Conservation (phyloP, 257 asterid species). For the Primulina huaijiensis region DNA sequence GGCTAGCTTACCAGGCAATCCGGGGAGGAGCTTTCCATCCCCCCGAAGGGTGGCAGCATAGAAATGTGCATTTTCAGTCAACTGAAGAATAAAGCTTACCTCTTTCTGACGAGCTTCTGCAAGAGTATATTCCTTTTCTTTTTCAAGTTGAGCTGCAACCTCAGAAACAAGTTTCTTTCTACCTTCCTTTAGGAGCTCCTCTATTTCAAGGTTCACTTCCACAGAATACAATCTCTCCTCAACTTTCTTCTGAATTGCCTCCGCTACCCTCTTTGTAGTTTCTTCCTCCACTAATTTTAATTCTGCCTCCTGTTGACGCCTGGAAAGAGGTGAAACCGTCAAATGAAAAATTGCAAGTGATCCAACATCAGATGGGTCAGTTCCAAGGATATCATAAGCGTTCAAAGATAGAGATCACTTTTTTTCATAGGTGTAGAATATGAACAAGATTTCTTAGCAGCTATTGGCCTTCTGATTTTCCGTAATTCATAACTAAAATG, state of each 20-base stretch:
- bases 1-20: neutral
- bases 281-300: constrained; percentile 86
- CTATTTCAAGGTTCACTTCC: constrained; percentile 61
- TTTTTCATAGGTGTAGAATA: constrained; percentile 21
- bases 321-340: constrained; percentile 37
- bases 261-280: constrained; percentile 79
- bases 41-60: neutral
- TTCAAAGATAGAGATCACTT: constrained; percentile 24
- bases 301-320: constrained; percentile 97
- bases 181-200: constrained; percentile 74
- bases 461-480: constrained; percentile 31
- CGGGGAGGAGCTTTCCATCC: neutral
- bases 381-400: constrained; percentile 15
- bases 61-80: neutral
- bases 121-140: constrained; percentile 71
- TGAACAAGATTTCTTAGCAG: constrained; percentile 24
- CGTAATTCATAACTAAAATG: constrained; percentile 43
- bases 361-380: constrained; percentile 14
- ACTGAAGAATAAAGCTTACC: constrained; percentile 45
- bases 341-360: constrained; percentile 22
- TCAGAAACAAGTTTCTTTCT: constrained; percentile 68
- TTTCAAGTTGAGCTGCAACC: constrained; percentile 82
- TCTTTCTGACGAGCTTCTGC: constrained; percentile 61
- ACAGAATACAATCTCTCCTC: constrained; percentile 67
- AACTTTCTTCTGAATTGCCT: constrained; percentile 69